Evolutionary conservation across 306 rosid genomes (phyloP).

Genomic region (Prunus armeniaca): DNA sequence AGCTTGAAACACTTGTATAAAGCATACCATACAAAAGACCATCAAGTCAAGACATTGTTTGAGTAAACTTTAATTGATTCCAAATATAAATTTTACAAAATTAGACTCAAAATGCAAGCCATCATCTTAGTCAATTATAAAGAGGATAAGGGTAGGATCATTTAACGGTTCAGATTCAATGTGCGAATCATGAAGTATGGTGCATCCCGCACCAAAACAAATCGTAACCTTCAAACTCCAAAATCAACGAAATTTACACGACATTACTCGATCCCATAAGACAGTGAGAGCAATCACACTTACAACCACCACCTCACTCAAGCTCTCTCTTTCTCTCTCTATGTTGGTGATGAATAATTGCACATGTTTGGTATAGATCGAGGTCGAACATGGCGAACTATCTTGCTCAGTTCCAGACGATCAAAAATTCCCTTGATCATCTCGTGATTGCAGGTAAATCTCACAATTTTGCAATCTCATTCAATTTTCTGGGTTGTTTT

Average conservation of each 20-base stretch:
- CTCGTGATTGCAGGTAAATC: conserved; percentile 78
- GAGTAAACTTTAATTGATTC: no score
- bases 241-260: not conserved
- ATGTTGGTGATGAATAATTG: conserved; percentile 20
- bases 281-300: conserved; percentile 18
- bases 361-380: conserved; percentile 32
- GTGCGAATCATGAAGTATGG: conserved; percentile 3
- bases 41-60: no score
- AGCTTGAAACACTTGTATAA: no score
- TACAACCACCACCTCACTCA: conserved; percentile 5
- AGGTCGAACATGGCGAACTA: conserved; percentile 82
- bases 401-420: conserved; percentile 94
- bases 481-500: not conserved
- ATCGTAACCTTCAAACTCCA: conserved; percentile 1
- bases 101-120: no score
- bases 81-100: no score
- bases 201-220: conserved; percentile 20
- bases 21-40: no score
- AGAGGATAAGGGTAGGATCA: not conserved
- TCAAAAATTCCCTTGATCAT: conserved; percentile 79
- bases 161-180: conserved; percentile 32
- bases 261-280: not conserved
- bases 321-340: conserved; percentile 25
- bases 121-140: no score
- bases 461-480: not conserved